phyloP scores from a whole-genome alignment of 2,329 filamentous ascomycete genomes.

The Onygenales sp. region DNA sequence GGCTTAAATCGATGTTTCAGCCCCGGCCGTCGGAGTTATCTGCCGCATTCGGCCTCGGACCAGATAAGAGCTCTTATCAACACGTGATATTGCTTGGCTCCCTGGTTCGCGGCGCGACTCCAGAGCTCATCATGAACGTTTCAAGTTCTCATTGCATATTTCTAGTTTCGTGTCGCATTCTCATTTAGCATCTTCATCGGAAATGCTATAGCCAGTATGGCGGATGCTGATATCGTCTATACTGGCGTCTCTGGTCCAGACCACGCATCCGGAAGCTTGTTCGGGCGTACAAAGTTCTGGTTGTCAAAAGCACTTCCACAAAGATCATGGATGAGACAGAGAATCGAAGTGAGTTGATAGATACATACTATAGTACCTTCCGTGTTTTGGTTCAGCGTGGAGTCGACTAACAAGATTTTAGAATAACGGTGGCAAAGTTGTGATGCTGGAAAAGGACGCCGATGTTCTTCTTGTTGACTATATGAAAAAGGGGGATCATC shows the following conservation, averaged over 20 bases:
- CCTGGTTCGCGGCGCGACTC: not conserved
- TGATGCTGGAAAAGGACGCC: slow-evolving; percentile 44
- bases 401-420: slow-evolving; percentile 15
- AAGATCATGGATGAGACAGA: slow-evolving; percentile 38
- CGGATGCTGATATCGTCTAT: slow-evolving; percentile 1
- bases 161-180: not conserved
- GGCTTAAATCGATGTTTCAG: not conserved
- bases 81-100: not conserved
- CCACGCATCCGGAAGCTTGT: slow-evolving; percentile 28
- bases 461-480: slow-evolving; percentile 53
- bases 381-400: not conserved
- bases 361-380: not conserved
- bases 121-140: not conserved
- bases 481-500: slow-evolving; percentile 35
- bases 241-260: slow-evolving; percentile 8
- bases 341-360: slow-evolving; percentile 31
- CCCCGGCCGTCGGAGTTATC: not conserved
- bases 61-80: not conserved
- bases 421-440: slow-evolving; percentile 46
- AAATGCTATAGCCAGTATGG: not conserved
- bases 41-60: not conserved
- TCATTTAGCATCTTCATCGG: not conserved
- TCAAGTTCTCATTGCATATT: not conserved
- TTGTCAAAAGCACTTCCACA: slow-evolving; percentile 45
- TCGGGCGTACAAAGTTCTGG: slow-evolving; percentile 49